Evolutionary conservation across 176 grass and related monocot genomes (phyloP), one percentile per base, ranked within the genome.

Genomic region (Rhipidocladum racemiflorum): DNA sequence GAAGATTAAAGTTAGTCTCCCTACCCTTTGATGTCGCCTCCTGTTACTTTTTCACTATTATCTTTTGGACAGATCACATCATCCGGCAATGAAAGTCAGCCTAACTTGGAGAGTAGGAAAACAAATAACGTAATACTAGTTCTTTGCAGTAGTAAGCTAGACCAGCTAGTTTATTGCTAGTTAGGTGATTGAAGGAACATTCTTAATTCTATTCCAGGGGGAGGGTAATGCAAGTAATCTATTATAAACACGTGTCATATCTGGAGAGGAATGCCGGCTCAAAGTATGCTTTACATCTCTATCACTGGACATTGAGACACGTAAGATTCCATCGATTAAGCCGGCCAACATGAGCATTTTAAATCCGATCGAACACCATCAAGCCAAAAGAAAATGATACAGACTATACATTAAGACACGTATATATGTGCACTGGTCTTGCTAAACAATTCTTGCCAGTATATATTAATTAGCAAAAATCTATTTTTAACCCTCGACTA

Each of bases 41-140:
- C 20, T 18, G 77, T 82, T 65, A 77, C 77, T 77, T 82, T 70
- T 72, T 56, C 71, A 39, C 78, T 70, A 81, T 25, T 77, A 82
- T 77, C 72, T 85, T 82, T 82, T 82, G 27, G 36, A 71, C 88
- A n/a, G n/a, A 72, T 85, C 88, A 80, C 83, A 89, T 85, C 83
- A 77, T 38, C 77, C 65, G 38, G 46, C 28, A 55, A 81, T 70
- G 51, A 46, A 63, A 85, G 56, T 57, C 57, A 65, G 35, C 82
- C 30, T 83, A 84, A 79, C 68, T 79, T 74, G 30, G 46, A 9
- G 61, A 73, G 18, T 48, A 18, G 68, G 35, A 14, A 34, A 46
- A 45, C 14, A 71, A 46, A 23, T 34, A 7, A 17, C 16, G 28
- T 5, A 62, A 84, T 38, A 62, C 27, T 14, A 51, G 68, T 70